phyloP scores from a whole-genome alignment of 805 yeast species.

The Phaffomyces thermotolerans region DNA sequence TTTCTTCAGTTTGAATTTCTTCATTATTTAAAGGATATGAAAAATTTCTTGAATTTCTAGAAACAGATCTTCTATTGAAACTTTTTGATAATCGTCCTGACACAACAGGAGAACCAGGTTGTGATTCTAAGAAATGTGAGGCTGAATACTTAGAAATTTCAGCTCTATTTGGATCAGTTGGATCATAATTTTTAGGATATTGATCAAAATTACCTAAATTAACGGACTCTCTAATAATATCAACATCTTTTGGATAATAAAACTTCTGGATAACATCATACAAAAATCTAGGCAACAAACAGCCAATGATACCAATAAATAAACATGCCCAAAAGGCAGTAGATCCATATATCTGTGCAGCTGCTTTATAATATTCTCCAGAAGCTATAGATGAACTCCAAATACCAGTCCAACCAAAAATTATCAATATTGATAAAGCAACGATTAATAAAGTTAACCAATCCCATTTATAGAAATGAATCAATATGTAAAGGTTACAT shows the following conservation, averaged over 20 bases:
- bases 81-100: constrained; percentile 29
- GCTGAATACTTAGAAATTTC: constrained; percentile 41
- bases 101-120: constrained; percentile 11
- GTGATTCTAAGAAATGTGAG: constrained; percentile 25
- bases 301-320: constrained; percentile 54
- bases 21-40: constrained; percentile 21
- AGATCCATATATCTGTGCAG: constrained; percentile 54
- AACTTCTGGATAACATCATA: constrained; percentile 49
- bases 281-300: constrained; percentile 62
- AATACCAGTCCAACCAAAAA: constrained; percentile 74
- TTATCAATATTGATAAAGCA: constrained; percentile 48
- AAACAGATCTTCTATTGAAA: constrained; percentile 29
- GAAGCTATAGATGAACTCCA: constrained; percentile 55
- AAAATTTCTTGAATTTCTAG: constrained; percentile 25
- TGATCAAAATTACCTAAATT: constrained; percentile 57
- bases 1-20: constrained; percentile 32
- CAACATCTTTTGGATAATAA: constrained; percentile 58
- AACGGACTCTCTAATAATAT: constrained; percentile 67
- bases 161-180: constrained; percentile 66
- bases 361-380: constrained; percentile 61
- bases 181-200: constrained; percentile 66
- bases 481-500: constrained; percentile 56
- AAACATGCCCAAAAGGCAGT: constrained; percentile 62
- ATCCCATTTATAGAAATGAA: constrained; percentile 77
- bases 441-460: constrained; percentile 57